Evolutionary conservation across 2,329 filamentous ascomycete species (phyloP), one percentile per base, ranked within the genome.

Genomic region (Aspergillus ochraceus): DNA sequence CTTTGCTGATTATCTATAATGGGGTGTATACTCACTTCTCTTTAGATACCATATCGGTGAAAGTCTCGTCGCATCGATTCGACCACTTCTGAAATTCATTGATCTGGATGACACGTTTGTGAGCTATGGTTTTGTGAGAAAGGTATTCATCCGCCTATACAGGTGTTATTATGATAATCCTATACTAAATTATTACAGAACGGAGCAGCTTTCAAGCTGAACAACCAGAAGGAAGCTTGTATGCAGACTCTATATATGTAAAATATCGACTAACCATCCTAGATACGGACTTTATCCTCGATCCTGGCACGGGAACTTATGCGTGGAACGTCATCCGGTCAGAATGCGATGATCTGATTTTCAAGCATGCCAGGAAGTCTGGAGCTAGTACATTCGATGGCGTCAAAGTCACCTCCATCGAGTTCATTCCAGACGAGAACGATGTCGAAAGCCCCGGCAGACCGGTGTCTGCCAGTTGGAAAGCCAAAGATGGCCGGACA

Each of bases 21-120:
- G n/a, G n/a, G n/a, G n/a, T n/a, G n/a, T n/a, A n/a, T n/a, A n/a
- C n/a, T n/a, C n/a, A n/a, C n/a, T n/a, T n/a, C n/a, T n/a, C n/a
- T n/a, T n/a, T n/a, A 75, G 73, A 64, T 77, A 77, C 60, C 74
- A 77, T 58, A 70, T 77, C 24, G 74, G 75, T 10, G 75, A 77
- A 56, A 76, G 73, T 55, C 71, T 76, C 64, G 62, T 77, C 6
- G 64, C 74, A 8, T 75, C 74, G 1, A 71, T 81, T 26, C 76
- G 80, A 2, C 71, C 79, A 52, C 78, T 80, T 45, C 64, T 83
- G 2, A 66, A 73, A 14, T 82, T 83, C 57, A 77, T 82, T 46
- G 80, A 81, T 51, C 61, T 77, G 0, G 74, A 82, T 32, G 55
- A 57, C 4, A 57, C 36, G 9, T 60, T 50, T n/a, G 29, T 32